phyloP scores from a whole-genome alignment of 805 yeast species.

The Maudiozyma barnettii region DNA sequence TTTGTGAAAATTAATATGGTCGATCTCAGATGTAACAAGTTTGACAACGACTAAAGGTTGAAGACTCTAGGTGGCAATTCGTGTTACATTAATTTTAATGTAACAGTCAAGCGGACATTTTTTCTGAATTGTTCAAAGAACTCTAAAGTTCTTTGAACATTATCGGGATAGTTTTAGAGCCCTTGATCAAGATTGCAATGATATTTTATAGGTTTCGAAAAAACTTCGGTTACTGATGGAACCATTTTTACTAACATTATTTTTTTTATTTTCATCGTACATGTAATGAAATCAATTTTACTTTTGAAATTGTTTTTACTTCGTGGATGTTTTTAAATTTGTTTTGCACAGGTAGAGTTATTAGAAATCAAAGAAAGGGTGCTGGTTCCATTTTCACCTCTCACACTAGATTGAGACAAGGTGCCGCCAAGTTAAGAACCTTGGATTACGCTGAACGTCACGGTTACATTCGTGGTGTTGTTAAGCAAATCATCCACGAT shows the following conservation, averaged over 20 bases:
- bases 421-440: conserved; percentile 99
- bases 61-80: neutral
- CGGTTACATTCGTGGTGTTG: conserved; percentile 99
- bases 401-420: conserved; percentile 99
- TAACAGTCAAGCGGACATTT: neutral
- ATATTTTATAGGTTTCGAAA: conserved; percentile 8
- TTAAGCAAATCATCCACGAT: conserved; percentile 96
- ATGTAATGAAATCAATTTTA: neutral
- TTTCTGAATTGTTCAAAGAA: neutral
- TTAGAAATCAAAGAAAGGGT: conserved; percentile 99
- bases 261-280: neutral
- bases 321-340: neutral
- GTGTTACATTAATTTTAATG: neutral
- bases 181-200: conserved; percentile 3
- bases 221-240: conserved; percentile 9
- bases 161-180: neutral
- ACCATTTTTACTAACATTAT: conserved; percentile 6
- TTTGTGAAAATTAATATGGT: too few species aligned
- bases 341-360: conserved; percentile 78
- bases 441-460: conserved; percentile 98
- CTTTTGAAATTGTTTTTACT: neutral
- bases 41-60: too few species aligned
- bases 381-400: conserved; percentile 99
- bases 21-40: too few species aligned
- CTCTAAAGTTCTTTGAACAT: neutral